These are phyloP conservation scores for Mucor lusitanicus DNA, from an alignment of 371 early-diverging fungal species.

Conservation along the genomic window DNA sequence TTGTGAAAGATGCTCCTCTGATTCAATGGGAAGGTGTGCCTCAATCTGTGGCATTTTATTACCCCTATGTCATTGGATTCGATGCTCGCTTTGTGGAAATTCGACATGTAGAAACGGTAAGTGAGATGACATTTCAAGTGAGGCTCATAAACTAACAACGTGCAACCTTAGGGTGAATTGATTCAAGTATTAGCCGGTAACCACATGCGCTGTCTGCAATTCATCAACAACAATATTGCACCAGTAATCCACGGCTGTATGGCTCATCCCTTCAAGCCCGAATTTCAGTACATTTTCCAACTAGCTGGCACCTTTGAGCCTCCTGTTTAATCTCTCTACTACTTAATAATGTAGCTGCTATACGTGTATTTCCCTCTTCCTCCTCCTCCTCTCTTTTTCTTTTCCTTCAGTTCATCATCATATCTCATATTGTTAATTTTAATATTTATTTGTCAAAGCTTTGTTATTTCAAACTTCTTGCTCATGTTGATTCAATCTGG, in stretches of 20 bases:
- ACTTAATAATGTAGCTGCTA: neutral
- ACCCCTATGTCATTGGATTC: conserved; percentile 89
- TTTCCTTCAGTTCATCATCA: neutral
- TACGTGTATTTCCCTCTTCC: too few relatives aligned
- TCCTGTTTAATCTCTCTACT: conserved; percentile 19
- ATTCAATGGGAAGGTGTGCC: conserved; percentile 62
- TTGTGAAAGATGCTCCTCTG: conserved; percentile 15
- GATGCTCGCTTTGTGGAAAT: conserved; percentile 90
- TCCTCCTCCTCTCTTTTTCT: too few relatives aligned
- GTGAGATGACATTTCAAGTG: conserved; percentile 4
- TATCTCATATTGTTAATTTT: neutral
- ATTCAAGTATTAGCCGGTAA: conserved; percentile 51
- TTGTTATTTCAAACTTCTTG: too few relatives aligned
- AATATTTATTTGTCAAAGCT: neutral
- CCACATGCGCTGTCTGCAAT: conserved; percentile 44
- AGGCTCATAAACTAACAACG: neutral
- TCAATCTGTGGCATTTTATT: conserved; percentile 64
- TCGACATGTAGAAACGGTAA: conserved; percentile 80
- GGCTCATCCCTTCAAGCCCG: conserved; percentile 51
- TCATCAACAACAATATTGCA: conserved; percentile 27
- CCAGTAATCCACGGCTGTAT: conserved; percentile 52
- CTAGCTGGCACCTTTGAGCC: conserved; percentile 25
- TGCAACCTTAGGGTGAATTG: conserved; percentile 39
- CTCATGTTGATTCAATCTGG: too few relatives aligned
- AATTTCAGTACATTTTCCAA: conserved; percentile 46